A percentile compares a stretch with the other conserved stretches of the same genome.
phyloP scores from a whole-genome alignment of 1,284 basidiomycete species.

The Malassezia japonica region DNA sequence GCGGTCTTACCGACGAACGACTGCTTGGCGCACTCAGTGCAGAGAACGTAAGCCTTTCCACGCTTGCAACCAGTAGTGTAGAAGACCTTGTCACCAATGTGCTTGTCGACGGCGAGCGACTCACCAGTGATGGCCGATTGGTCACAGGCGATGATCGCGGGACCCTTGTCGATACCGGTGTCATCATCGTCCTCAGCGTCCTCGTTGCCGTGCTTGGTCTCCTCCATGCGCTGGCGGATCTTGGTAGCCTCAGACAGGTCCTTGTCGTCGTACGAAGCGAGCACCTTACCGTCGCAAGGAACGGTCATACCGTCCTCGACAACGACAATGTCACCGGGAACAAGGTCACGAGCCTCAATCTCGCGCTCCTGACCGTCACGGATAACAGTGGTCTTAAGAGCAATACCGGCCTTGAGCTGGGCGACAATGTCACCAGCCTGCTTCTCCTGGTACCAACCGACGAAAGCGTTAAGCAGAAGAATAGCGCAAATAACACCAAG shows the following conservation, averaged over 20 bases:
- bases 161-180: constrained; percentile 51
- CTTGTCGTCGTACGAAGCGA: constrained; percentile 52
- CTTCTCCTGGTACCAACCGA: constrained; percentile 58
- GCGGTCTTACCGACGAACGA: constrained; percentile 54
- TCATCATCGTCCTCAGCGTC: constrained; percentile 49
- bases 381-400: constrained; percentile 52
- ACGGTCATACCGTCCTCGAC: constrained; percentile 54
- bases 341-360: constrained; percentile 55
- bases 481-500: constrained; percentile 54
- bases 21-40: constrained; percentile 53
- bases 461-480: constrained; percentile 52
- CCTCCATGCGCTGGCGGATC: constrained; percentile 44
- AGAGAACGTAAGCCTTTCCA: constrained; percentile 53
- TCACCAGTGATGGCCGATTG: constrained; percentile 56
- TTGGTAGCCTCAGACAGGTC: constrained; percentile 42
- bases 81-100: constrained; percentile 53
- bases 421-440: constrained; percentile 54
- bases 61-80: constrained; percentile 53
- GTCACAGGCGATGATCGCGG: constrained; percentile 53
- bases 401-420: constrained; percentile 56
- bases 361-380: constrained; percentile 52
- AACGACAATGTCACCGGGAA: constrained; percentile 55
- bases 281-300: constrained; percentile 54
- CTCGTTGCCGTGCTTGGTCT: constrained; percentile 33
- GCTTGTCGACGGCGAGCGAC: constrained; percentile 56